A percentile compares a stretch with the other conserved stretches of the same genome.
phyloP scores from a whole-genome alignment of 352 stramenopile genomes.

The Achlya hypogyna region DNA sequence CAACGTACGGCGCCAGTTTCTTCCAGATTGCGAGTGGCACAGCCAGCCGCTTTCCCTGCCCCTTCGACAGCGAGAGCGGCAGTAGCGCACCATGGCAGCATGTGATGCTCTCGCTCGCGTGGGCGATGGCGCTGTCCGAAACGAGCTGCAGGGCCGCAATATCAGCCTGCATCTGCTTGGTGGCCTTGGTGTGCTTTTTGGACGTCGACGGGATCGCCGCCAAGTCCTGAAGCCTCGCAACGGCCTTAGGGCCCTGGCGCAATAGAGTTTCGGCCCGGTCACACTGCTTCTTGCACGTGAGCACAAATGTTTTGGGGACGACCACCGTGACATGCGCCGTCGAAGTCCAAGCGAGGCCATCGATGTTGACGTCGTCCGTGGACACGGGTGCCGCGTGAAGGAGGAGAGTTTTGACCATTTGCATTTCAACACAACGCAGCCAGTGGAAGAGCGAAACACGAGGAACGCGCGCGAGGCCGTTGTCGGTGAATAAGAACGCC shows the following conservation, averaged over 20 bases:
- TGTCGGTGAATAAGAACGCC: neutral
- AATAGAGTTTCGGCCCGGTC: conserved; percentile 65
- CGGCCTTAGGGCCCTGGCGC: conserved; percentile 55
- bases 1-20: conserved; percentile 42
- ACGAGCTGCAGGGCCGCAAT: conserved; percentile 25
- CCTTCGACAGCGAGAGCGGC: conserved; percentile 45
- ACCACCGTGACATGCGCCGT: conserved; percentile 27
- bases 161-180: conserved; percentile 14
- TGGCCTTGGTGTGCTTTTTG: conserved; percentile 22
- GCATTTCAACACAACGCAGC: conserved; percentile 11
- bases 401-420: conserved; percentile 6
- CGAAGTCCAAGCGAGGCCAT: neutral
- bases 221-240: conserved; percentile 53
- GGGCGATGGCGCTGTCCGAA: conserved; percentile 30
- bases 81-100: conserved; percentile 55
- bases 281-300: conserved; percentile 63
- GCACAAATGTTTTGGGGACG: conserved; percentile 62
- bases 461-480: neutral
- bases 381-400: conserved; percentile 6
- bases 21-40: conserved; percentile 36
- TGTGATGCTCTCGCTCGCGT: conserved; percentile 38
- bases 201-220: neutral
- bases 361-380: neutral
- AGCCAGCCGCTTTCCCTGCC: conserved; percentile 45
- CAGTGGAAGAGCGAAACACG: conserved; percentile 2